Evolutionary conservation across 495 filamentous ascomycete genomes (phyloP).

Genomic region (Podospora pseudocomata): DNA sequence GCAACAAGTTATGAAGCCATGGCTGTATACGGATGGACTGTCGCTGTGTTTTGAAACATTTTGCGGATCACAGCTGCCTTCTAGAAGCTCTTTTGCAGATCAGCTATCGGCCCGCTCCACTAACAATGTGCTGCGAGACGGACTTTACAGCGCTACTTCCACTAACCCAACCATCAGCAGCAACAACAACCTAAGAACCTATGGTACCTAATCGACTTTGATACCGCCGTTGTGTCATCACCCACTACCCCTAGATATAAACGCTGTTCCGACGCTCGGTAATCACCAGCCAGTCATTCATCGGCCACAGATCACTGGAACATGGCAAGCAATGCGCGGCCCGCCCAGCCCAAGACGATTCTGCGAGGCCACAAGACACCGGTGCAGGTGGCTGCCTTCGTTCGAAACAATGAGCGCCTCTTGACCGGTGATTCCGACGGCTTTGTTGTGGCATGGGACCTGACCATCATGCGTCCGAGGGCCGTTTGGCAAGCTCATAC

Average conservation of each 20-base stretch:
- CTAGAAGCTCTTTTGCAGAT: background rate
- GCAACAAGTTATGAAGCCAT: background rate
- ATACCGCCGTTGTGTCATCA: background rate
- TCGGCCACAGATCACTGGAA: background rate
- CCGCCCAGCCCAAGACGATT: constrained; percentile 75
- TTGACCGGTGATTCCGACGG: constrained; percentile 87
- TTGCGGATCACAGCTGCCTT: background rate
- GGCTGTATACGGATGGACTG: background rate
- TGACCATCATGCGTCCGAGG: constrained; percentile 73
- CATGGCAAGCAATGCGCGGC: constrained; percentile 37
- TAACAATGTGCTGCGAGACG: background rate
- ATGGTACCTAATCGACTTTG: background rate
- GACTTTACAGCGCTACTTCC: background rate
- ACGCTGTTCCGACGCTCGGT: background rate
- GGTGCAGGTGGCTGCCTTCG: constrained; percentile 75
- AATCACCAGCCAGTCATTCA: background rate
- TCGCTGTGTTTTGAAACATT: background rate
- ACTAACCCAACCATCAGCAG: background rate
- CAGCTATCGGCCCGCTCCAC: background rate
- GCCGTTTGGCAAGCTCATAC: constrained; percentile 86
- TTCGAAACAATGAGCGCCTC: constrained; percentile 68
- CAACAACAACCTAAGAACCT: background rate
- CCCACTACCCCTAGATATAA: background rate
- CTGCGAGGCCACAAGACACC: constrained; percentile 81
- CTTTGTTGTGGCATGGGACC: constrained; percentile 82